Evolutionary conservation across 1,284 basidiomycete species (phyloP), one percentile per base, ranked within the genome.

Genomic region (Pseudozyma thailandica): DNA sequence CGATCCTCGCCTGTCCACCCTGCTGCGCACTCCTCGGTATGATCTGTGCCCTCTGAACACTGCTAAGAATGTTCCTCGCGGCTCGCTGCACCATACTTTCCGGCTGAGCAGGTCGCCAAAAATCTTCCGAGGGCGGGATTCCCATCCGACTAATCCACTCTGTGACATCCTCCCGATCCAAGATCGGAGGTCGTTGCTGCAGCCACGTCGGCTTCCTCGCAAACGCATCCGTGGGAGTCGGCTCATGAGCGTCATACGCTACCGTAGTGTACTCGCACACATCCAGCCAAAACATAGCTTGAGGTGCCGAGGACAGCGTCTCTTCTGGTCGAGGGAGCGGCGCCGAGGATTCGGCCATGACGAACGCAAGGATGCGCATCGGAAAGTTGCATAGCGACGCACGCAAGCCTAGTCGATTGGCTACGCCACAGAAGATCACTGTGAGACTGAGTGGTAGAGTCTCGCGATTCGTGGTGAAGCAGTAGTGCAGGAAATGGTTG

Each of bases 301-400:
- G 41, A 1, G 53, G 27, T 7, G 51, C 58, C 5, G 50, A 39
- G 4, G 16, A 9, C 13, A 62, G 35, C 6, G 45, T 41, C 2
- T 62, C 49, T 9, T 13, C 18, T 8, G 53, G 20, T 2, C 37
- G 21, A 3, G 59, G 58, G 4, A 62, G n/a, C 12, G 55, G 44
- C 31, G 46, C 46, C 7, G 35, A 16, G 4, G 43, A 30, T 23
- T 69, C 50, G 1, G 44, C 46, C 33, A 41, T 48, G 37, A 73
- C 49, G 18, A 75, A 53, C 2, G 70, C 74, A 1, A 74, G 41
- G 47, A 75, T 63, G 8, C 62, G 49, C 45, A 51, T 61, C 1
- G 74, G 74, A 28, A 68, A 71, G 43, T 74, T 74, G 55, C 60
- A 69, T 6, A 72, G 56, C 28, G 62, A 58, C 8, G 74, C 62